Evolutionary conservation across 495 filamentous ascomycete species (phyloP).

Genomic region (Aspergillus cristatus): DNA sequence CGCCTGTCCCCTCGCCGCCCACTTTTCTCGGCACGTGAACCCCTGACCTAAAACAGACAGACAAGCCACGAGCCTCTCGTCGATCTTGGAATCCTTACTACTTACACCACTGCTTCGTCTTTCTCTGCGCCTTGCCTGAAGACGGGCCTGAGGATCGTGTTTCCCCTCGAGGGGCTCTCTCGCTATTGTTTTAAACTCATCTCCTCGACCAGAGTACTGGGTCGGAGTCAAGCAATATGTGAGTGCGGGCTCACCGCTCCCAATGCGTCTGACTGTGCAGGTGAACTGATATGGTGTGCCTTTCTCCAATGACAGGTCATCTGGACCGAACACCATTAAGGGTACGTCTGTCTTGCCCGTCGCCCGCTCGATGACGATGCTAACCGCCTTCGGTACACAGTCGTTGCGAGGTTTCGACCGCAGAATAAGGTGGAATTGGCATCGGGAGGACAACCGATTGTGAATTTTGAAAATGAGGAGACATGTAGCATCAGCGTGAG

Average conservation of each 20-base stretch:
- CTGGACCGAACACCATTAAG: slow-evolving; percentile 56
- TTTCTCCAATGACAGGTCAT: slow-evolving; percentile 22
- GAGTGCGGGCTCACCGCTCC: slow-evolving; percentile 18
- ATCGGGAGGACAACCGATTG: slow-evolving; percentile 84
- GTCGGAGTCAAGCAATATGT: slow-evolving; percentile 37
- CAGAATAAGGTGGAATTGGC: slow-evolving; percentile 89
- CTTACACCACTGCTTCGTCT: no score
- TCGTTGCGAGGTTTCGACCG: slow-evolving; percentile 94
- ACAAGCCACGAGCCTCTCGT: no score
- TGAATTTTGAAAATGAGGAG: slow-evolving; percentile 77
- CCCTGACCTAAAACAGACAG: slow-evolving; percentile 22
- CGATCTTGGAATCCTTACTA: slow-evolving; percentile 5
- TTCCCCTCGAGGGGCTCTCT: slow-evolving; percentile 19
- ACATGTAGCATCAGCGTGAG: slow-evolving; percentile 81
- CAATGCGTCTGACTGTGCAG: not conserved
- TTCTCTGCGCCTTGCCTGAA: no score
- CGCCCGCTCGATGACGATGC: not conserved
- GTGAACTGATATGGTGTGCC: slow-evolving; percentile 11
- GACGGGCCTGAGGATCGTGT: not conserved
- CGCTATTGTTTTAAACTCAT: slow-evolving; percentile 4
- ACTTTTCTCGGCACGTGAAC: slow-evolving; percentile 24
- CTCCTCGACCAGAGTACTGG: slow-evolving; percentile 1
- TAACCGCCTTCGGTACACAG: slow-evolving; percentile 31
- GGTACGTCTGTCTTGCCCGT: slow-evolving; percentile 36
- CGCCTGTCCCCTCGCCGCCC: no score